These are phyloP conservation scores for Nitzschia putrida DNA, from an alignment of 108 stramenopile species.

Conservation along the genomic window DNA sequence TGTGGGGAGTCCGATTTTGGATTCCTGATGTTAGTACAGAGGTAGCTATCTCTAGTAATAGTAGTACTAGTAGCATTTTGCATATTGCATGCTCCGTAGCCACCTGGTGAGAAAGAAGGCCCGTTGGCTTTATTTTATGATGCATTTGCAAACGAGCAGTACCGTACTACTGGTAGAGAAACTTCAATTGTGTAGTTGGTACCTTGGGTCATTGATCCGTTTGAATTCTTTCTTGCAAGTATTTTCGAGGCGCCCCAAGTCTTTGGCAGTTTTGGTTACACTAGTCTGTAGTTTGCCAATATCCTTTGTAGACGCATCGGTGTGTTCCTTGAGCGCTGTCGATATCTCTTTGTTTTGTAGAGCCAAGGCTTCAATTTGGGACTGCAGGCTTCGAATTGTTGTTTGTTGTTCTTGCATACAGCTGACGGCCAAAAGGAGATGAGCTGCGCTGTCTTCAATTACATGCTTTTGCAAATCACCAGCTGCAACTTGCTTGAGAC, in stretches of 20 bases:
- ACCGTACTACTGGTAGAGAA: too few species aligned
- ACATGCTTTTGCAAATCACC: conserved; percentile 51
- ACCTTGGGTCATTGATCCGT: conserved; percentile 19
- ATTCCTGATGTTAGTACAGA: too few species aligned
- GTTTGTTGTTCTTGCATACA: conserved; percentile 54
- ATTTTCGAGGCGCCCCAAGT: conserved; percentile 38
- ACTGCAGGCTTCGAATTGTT: conserved; percentile 42
- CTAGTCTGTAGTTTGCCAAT: conserved; percentile 33
- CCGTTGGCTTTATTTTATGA: too few species aligned
- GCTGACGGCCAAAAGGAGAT: conserved; percentile 48
- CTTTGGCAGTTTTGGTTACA: conserved; percentile 41
- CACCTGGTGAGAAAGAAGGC: too few species aligned
- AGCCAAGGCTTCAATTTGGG: conserved; percentile 33
- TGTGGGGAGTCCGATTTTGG: too few species aligned
- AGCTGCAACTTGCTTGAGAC: conserved; percentile 46
- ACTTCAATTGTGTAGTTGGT: not conserved
- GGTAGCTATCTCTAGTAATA: too few species aligned
- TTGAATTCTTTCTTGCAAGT: conserved; percentile 51
- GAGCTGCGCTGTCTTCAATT: conserved; percentile 36
- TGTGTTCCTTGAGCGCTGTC: conserved; percentile 13
- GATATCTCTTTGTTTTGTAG: conserved; percentile 42
- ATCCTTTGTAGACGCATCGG: conserved; percentile 35
- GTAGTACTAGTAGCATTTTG: too few species aligned
- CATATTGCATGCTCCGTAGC: too few species aligned
- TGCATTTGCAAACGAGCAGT: too few species aligned